Base-by-base conservation (phyloP, 805 yeast species). In the Ogataea nonfermentans region DNA sequence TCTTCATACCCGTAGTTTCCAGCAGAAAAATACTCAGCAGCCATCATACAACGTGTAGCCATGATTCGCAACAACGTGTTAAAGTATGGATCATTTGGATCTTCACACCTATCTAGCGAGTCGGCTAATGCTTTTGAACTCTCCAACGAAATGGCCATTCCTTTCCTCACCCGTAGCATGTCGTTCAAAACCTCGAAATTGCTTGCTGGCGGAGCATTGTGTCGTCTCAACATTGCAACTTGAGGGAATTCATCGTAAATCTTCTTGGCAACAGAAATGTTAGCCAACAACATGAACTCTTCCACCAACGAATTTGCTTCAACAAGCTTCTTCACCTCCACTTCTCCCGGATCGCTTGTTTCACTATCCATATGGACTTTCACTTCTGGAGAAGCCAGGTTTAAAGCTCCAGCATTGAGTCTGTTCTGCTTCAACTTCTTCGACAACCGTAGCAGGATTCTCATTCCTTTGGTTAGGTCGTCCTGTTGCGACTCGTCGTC, bases 31-130 rank as follows among this genome's bases (percentile, higher is more conserved):
- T 93, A 93, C 60, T 91, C 97, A 2, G 99, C 99, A 2, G 99
- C 96, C 84, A 89, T 87, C 99, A 93, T 93, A 66, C 98, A 91
- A 55, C 99, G 76, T 0, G 99, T 93, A 6, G 97, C 93, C 95
- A 93, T 84, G 49, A 93, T 93, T 63, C 99, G 81, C 6, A 91
- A 72, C 53, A 93, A 71, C 0, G 97, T 93, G 64, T 93, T 93
- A 74, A 93, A 88, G 58, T 87, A 93, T 6, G 90, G 83, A 62
- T 93, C 98, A 0, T 76, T 57, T 16, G 81, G 76, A 62, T 91
- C 98, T 24, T 68, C 78, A 64, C 96, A 88, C 42, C 86, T 73
- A 59, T 93, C 99, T 36, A 93, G 70, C 13, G 97, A 89, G 55
- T 90, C 96, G 2, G 99, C 98, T 31, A 93, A 73, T 0, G 95